These are phyloP conservation scores for Eucalyptus decipiens DNA, from an alignment of 345 rosid genomes.

Conservation along the genomic window DNA sequence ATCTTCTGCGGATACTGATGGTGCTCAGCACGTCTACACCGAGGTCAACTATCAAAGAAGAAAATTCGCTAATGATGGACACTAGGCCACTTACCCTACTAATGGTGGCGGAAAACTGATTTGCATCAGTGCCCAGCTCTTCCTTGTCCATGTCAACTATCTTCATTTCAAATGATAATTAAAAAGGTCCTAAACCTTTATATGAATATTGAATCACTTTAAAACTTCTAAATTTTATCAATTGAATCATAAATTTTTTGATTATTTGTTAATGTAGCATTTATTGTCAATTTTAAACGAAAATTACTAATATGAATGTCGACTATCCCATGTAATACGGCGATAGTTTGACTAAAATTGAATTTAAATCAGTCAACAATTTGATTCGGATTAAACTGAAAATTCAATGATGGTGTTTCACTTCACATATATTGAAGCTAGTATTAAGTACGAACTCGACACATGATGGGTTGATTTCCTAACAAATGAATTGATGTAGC, in stretches of 20 bases:
- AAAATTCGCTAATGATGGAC: no score
- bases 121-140: no score
- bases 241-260: rapidly evolving
- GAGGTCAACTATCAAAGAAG: no score
- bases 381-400: rapidly evolving
- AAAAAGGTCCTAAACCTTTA: no score
- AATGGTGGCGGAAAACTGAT: no score
- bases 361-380: rapidly evolving
- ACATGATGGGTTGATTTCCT: rapidly evolving
- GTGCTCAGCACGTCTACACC: rapidly evolving
- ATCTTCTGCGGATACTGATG: rapidly evolving
- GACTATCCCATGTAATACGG: rapidly evolving
- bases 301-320: rapidly evolving
- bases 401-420: no score
- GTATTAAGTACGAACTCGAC: rapidly evolving
- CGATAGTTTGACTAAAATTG: rapidly evolving
- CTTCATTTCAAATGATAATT: rapidly evolving
- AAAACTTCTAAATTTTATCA: no score
- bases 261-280: rapidly evolving
- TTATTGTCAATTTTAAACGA: rapidly evolving
- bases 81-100: no score
- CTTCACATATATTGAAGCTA: rapidly evolving
- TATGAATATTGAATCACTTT: rapidly evolving
- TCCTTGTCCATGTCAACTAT: no score
- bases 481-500: no score